Base-by-base conservation (phyloP, 371 early-diverging fungal genomes). In the Mucor indicus region DNA sequence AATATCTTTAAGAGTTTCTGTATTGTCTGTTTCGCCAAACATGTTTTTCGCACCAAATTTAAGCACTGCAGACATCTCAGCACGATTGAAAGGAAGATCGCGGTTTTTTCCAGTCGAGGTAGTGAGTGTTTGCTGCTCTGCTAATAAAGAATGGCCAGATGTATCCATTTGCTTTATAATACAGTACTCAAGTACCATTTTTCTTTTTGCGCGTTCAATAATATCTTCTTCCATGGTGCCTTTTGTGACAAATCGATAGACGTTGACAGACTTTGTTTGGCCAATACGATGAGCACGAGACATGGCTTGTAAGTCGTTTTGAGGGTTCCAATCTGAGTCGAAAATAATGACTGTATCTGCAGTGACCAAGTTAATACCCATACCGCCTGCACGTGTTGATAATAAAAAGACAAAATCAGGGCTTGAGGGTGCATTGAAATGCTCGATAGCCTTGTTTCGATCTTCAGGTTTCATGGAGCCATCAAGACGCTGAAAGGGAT, bases 241-340 rank as follows among this genome's bases (percentile, higher is more conserved):
- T 59, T 98, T 95, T 27, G 96, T 86, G 8, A 99, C 91, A 54
- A 99, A 92, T 35, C 99, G 86, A 64, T 98, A 99, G 2, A 99
- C 98, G 48, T 94, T 95, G 20, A 99, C 99, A 12, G 89, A 82
- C 50, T 94, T 96, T 60, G 92, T 99, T 57, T 99, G 99, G 0
- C 99, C 99, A 56, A 96, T 91, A 60, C 99, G 88, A 74, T 99
- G 99, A 2, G 98, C 98, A 40, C 99, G 87, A 3, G 99, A 99
- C 97, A 99, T 99, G 30, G 99, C 99, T 72, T 99, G 99, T 41
- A 99, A 67, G 64, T 99, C 99, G 61, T 96, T 98, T 65, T 99
- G 99, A 4, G 99, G 99, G 66, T 99, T 99, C 93, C 99, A 99
- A 64, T 99, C 99, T 23, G 95, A 93, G 62, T 99, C 99, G 74